Conservation (phyloP, 345 rosid genomes). For the Hevea brasiliensis region DNA sequence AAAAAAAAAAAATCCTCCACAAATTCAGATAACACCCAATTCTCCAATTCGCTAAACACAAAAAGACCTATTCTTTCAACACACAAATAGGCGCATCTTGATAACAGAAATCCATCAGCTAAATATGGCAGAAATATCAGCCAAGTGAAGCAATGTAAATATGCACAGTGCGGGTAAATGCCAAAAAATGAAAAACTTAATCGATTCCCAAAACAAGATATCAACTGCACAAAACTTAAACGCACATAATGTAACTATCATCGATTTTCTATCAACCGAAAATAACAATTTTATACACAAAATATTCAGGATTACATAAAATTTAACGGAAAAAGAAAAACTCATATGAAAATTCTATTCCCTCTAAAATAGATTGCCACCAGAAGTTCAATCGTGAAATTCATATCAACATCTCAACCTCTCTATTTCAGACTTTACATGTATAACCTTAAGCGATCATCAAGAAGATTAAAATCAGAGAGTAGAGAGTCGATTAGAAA, state of each 20-base stretch:
- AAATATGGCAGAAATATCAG: not conserved
- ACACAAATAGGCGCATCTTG: not conserved
- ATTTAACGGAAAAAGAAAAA: not conserved
- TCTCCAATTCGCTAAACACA: not conserved
- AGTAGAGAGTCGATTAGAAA: not conserved
- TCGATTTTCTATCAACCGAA: not conserved
- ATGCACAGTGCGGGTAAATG: not conserved
- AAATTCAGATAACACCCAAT: not conserved
- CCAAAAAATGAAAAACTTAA: not conserved
- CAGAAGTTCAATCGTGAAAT: too few species aligned
- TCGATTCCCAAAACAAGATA: not conserved
- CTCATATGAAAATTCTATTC: not conserved
- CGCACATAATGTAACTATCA: not conserved
- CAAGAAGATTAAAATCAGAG: not conserved
- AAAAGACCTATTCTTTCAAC: not conserved
- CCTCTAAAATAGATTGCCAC: not conserved
- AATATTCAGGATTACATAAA: too few species aligned
- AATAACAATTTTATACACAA: not conserved
- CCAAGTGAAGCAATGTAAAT: too few species aligned
- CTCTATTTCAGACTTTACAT: not conserved
- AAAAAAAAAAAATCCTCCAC: conserved; percentile 31
- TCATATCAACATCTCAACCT: not conserved
- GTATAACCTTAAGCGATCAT: not conserved
- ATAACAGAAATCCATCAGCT: not conserved
- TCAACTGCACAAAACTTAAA: too few species aligned